Evolutionary conservation across 140 eudicot species (phyloP).

Genomic region (Anethum foeniculum): DNA sequence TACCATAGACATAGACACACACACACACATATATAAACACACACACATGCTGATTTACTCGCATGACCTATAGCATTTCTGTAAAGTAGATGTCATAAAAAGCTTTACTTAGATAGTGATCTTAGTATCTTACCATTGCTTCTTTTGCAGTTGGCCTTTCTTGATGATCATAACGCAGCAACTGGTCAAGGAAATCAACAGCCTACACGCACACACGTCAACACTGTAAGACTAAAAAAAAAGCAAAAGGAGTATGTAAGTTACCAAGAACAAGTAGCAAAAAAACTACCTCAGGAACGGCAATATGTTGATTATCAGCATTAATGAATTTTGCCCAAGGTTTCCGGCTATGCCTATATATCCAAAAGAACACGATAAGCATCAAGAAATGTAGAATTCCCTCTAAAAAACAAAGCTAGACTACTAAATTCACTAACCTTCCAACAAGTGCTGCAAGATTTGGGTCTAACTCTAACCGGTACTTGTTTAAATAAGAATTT

Average conservation of each 20-base stretch:
- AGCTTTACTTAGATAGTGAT: background rate
- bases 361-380: background rate
- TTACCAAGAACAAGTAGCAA: background rate
- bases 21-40: too few relatives aligned
- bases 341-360: constrained; percentile 67
- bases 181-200: constrained; percentile 78
- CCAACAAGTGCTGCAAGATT: constrained; percentile 80
- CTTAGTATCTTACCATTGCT: constrained; percentile 56
- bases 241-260: background rate
- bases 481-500: constrained; percentile 66
- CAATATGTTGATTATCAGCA: constrained; percentile 80
- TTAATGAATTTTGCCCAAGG: constrained; percentile 75
- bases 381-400: background rate
- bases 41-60: background rate
- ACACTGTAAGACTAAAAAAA: background rate
- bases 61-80: background rate
- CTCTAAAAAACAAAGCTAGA: background rate
- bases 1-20: background rate
- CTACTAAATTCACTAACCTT: constrained; percentile 36
- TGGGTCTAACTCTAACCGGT: constrained; percentile 72
- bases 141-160: constrained; percentile 94
- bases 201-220: constrained; percentile 38
- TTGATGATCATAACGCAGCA: constrained; percentile 86
- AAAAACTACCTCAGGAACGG: constrained; percentile 67
- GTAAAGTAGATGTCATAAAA: background rate